Evolutionary conservation across 2,329 filamentous ascomycete species (phyloP).

Genomic region (Lanzia echinophila): DNA sequence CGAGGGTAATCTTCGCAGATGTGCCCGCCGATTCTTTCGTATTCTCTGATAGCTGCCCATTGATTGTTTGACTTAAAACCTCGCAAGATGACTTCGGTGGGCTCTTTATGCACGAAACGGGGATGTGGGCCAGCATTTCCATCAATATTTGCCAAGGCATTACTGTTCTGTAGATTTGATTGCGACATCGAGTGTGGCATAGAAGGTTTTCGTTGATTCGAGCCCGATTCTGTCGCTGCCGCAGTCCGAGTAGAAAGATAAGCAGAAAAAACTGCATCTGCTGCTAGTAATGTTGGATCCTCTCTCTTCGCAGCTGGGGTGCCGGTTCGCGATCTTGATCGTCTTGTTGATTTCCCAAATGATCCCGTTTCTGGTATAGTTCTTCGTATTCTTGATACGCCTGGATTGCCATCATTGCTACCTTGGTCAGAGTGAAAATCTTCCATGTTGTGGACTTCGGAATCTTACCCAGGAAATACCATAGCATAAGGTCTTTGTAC

Average conservation of each 20-base stretch:
- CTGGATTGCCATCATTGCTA: constrained; percentile 48
- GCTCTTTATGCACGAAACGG: constrained; percentile 40
- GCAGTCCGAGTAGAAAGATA: constrained; percentile 43
- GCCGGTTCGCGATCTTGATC: constrained; percentile 55
- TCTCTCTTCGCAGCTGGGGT: constrained; percentile 46
- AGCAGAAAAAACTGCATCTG: constrained; percentile 54
- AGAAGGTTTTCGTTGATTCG: constrained; percentile 29
- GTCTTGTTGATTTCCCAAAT: constrained; percentile 59
- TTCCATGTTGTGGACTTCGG: constrained; percentile 4
- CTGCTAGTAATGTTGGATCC: constrained; percentile 55
- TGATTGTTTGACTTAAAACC: constrained; percentile 65
- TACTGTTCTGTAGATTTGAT: constrained; percentile 31
- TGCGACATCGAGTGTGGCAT: constrained; percentile 29
- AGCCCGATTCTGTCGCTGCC: constrained; percentile 26
- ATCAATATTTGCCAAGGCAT: constrained; percentile 25
- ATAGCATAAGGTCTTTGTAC: constrained; percentile 60
- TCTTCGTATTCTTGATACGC: constrained; percentile 44
- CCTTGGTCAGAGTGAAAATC: constrained; percentile 13
- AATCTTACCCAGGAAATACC: constrained; percentile 54
- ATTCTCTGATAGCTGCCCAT: constrained; percentile 86
- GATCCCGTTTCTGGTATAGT: constrained; percentile 54
- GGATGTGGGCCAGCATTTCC: constrained; percentile 19
- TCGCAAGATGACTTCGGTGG: constrained; percentile 77
- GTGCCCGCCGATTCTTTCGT: constrained; percentile 75
- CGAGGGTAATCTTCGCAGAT: constrained; percentile 93